Conservation (phyloP, 2,329 filamentous ascomycete genomes). For the Aspergillaceae sp. region DNA sequence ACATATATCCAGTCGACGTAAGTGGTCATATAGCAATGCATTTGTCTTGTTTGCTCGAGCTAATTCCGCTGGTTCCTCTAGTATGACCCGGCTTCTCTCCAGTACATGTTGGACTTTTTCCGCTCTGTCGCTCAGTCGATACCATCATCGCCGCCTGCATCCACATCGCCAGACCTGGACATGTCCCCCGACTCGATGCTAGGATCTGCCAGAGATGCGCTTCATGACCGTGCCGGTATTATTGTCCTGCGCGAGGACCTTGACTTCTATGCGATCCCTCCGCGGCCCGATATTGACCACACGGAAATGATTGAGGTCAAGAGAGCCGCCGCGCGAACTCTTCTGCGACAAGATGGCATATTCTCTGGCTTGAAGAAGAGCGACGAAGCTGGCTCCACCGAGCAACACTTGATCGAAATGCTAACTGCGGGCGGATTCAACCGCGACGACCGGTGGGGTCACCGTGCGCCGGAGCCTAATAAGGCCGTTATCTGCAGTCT, state of each 20-base stretch:
- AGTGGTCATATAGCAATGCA: slow-evolving; percentile 34
- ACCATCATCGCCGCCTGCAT: slow-evolving; percentile 53
- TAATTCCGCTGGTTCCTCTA: slow-evolving; percentile 36
- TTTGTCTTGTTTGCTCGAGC: neutral
- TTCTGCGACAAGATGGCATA: slow-evolving; percentile 85
- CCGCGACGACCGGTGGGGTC: slow-evolving; percentile 89
- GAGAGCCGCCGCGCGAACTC: slow-evolving; percentile 75
- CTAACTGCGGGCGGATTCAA: slow-evolving; percentile 96
- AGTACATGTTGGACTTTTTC: slow-evolving; percentile 99
- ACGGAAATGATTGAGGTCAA: slow-evolving; percentile 94
- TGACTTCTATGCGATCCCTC: slow-evolving; percentile 95
- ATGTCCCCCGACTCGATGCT: slow-evolving; percentile 64
- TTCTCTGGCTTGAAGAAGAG: slow-evolving; percentile 93
- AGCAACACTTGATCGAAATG: slow-evolving; percentile 99
- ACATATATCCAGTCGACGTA: slow-evolving; percentile 96
- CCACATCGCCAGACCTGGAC: slow-evolving; percentile 51
- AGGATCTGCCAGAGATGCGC: slow-evolving; percentile 62
- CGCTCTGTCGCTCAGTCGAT: slow-evolving; percentile 95
- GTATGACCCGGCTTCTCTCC: slow-evolving; percentile 93
- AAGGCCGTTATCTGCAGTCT: slow-evolving; percentile 98
- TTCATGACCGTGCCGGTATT: slow-evolving; percentile 84
- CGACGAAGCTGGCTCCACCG: slow-evolving; percentile 90
- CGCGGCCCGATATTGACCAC: slow-evolving; percentile 71
- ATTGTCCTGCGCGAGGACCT: slow-evolving; percentile 94
- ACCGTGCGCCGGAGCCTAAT: slow-evolving; percentile 93